Percentiles rank a stretch among this genome's conserved stretches.
Conservation (phyloP, 768 basidiomycete genomes). For the Pleurotus cornucopiae region DNA sequence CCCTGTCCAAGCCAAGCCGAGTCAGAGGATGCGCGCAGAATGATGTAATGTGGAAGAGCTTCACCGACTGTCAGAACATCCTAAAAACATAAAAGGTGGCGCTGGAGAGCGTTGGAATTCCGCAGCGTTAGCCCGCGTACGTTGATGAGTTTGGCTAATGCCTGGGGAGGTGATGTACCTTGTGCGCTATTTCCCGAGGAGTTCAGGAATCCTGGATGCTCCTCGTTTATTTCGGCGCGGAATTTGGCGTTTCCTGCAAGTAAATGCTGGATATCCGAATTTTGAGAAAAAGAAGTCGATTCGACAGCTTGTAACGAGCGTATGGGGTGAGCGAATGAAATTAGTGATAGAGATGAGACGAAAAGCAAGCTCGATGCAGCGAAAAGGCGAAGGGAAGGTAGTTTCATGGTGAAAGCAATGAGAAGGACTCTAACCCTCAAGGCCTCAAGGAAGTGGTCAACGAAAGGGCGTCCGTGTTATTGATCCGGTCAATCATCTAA, state of each 20-base stretch:
- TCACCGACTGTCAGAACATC: slow-evolving; percentile 8
- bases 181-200: background rate
- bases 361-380: no score
- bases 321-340: background rate
- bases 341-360: background rate
- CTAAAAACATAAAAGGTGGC: slow-evolving; percentile 7
- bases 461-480: no score
- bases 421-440: no score
- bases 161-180: background rate
- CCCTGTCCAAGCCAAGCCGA: background rate
- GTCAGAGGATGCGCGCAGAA: background rate
- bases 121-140: background rate
- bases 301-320: slow-evolving; percentile 3
- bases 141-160: background rate
- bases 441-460: no score
- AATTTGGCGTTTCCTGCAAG: background rate
- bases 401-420: no score
- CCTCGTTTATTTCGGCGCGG: background rate
- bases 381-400: no score
- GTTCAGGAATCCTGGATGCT: slow-evolving; percentile 4
- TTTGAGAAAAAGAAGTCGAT: slow-evolving; percentile 1
- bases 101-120: background rate
- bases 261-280: background rate
- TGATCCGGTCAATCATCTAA: no score
- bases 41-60: background rate